These are phyloP conservation scores for Coniochaeta sp. DNA, from an alignment of 2,329 filamentous ascomycete genomes.

Conservation along the genomic window DNA sequence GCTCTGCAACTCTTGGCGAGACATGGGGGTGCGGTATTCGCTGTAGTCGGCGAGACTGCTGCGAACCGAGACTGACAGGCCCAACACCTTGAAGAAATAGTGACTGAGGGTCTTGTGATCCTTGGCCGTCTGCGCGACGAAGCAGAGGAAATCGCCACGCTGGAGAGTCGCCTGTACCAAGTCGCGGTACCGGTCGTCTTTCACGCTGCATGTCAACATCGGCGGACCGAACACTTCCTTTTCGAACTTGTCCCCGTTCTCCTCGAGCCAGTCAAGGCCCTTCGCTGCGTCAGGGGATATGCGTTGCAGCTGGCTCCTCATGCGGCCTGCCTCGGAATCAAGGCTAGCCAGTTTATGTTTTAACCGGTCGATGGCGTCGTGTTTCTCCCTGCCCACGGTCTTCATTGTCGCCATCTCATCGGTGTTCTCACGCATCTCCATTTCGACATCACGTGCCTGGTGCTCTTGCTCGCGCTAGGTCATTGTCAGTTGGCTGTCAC, in stretches of 20 bases:
- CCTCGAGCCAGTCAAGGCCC: slow-evolving; percentile 78
- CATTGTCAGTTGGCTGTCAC: slow-evolving; percentile 20
- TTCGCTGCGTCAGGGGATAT: slow-evolving; percentile 56
- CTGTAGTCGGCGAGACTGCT: slow-evolving; percentile 49
- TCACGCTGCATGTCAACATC: slow-evolving; percentile 72
- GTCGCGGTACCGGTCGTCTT: slow-evolving; percentile 58
- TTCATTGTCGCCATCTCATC: slow-evolving; percentile 23
- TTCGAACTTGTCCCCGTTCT: slow-evolving; percentile 62
- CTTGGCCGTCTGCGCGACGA: slow-evolving; percentile 68
- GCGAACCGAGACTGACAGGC: slow-evolving; percentile 66
- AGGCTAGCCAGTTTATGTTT: slow-evolving; percentile 50
- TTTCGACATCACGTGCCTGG: slow-evolving; percentile 42
- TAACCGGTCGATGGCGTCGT: slow-evolving; percentile 27
- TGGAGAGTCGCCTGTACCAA: slow-evolving; percentile 46
- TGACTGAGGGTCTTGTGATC: slow-evolving; percentile 71
- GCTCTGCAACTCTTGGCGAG: slow-evolving; percentile 43
- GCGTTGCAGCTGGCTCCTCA: slow-evolving; percentile 56
- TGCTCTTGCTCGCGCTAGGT: slow-evolving; percentile 55
- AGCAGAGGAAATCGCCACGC: slow-evolving; percentile 48
- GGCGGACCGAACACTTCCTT: slow-evolving; percentile 75
- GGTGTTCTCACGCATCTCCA: slow-evolving; percentile 27
- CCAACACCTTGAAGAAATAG: slow-evolving; percentile 55
- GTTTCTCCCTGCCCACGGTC: slow-evolving; percentile 33
- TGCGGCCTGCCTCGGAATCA: slow-evolving; percentile 69
- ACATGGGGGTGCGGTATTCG: slow-evolving; percentile 47